Conservation (phyloP, 768 basidiomycete species). For the Mycena indigotica region DNA sequence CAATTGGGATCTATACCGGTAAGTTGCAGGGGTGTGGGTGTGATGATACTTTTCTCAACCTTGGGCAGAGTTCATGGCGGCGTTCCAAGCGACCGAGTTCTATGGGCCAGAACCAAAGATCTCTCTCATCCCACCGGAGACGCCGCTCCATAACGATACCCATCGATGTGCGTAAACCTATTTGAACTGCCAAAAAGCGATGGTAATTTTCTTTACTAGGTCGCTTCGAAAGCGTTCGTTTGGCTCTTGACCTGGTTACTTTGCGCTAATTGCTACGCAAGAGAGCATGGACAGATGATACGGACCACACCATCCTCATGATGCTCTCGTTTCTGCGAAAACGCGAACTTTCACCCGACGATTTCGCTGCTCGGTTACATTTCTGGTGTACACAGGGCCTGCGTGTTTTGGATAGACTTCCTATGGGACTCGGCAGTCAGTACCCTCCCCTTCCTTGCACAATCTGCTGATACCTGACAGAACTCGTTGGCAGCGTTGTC, state of each 20-base stretch:
- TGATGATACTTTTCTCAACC: too few relatives aligned
- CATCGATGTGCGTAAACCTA: constrained; percentile 20
- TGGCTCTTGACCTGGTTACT: too few relatives aligned
- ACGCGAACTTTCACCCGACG: constrained; percentile 16
- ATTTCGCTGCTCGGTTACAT: constrained; percentile 24
- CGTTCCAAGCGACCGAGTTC: constrained; percentile 15
- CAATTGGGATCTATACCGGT: constrained; percentile 27
- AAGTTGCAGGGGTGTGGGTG: too few relatives aligned
- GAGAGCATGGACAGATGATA: constrained; percentile 29
- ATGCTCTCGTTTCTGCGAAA: constrained; percentile 24
- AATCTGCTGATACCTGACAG: background rate
- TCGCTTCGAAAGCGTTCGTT: constrained; percentile 21
- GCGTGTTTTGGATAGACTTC: constrained; percentile 23
- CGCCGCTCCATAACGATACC: constrained; percentile 17
- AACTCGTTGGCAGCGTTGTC: constrained; percentile 21
- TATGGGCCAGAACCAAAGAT: constrained; percentile 18
- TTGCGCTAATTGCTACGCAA: background rate
- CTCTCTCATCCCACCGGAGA: constrained; percentile 19
- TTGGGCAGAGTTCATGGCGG: constrained; percentile 25
- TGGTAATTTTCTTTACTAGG: background rate
- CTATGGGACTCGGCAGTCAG: constrained; percentile 26
- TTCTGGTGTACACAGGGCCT: constrained; percentile 25
- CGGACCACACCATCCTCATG: constrained; percentile 25
- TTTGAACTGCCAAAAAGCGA: background rate
- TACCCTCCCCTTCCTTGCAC: constrained; percentile 2